phyloP scores from a whole-genome alignment of 495 filamentous ascomycete genomes.

The Daldinia loculata region DNA sequence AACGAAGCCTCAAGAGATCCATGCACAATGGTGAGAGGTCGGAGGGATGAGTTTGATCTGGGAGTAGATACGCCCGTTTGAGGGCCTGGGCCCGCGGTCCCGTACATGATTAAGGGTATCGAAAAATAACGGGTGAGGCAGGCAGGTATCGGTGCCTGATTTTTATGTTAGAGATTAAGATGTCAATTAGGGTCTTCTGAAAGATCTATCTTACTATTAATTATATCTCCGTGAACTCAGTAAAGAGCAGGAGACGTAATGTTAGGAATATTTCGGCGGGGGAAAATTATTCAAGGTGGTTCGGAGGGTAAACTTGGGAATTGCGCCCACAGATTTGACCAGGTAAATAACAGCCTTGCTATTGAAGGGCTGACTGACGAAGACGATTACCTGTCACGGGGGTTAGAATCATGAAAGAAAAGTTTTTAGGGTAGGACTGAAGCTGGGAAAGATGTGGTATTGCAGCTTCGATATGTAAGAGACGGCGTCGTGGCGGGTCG shows the following conservation, averaged over 20 bases:
- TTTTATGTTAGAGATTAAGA: slow-evolving; percentile 1
- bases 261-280: slow-evolving; percentile 28
- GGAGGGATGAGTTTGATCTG: slow-evolving; percentile 84
- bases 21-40: slow-evolving; percentile 87
- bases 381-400: slow-evolving; percentile 19
- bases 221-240: slow-evolving; percentile 49
- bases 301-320: slow-evolving; percentile 13
- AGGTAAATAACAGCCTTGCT: slow-evolving; percentile 14
- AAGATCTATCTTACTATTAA: slow-evolving; percentile 30
- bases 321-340: slow-evolving; percentile 15
- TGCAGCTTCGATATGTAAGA: slow-evolving; percentile 16
- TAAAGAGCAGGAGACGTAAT: slow-evolving; percentile 50
- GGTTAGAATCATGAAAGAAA: slow-evolving; percentile 1
- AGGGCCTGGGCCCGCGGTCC: slow-evolving; percentile 77
- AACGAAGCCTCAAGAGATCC: slow-evolving; percentile 95
- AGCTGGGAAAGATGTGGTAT: slow-evolving; percentile 16
- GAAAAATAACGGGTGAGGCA: slow-evolving; percentile 13
- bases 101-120: slow-evolving; percentile 74
- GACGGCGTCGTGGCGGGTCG: slow-evolving; percentile 9
- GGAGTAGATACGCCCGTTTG: slow-evolving; percentile 97
- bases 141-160: slow-evolving; percentile 11
- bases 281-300: slow-evolving; percentile 8
- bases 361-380: slow-evolving; percentile 10
- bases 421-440: slow-evolving; percentile 12
- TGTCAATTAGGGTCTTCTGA: background rate